Conservation (phyloP, 495 filamentous ascomycete genomes). For the Neurospora sp. region DNA sequence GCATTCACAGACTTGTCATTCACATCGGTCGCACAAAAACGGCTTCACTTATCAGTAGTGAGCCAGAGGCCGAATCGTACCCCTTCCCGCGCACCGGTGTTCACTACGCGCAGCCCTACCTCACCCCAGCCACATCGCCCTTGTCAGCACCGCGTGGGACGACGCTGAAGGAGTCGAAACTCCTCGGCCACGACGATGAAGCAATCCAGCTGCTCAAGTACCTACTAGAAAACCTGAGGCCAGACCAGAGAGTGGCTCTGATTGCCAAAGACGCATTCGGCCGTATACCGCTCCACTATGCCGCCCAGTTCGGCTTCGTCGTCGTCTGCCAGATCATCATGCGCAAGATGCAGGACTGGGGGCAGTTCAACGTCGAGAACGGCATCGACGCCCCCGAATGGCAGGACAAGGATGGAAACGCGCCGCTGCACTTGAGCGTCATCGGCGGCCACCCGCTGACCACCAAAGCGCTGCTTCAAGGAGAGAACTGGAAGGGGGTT, state of each 20-base stretch:
- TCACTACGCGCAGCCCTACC: constrained; percentile 51
- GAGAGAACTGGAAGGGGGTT: constrained; percentile 60
- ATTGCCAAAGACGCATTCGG: constrained; percentile 65
- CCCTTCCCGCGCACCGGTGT: constrained; percentile 35
- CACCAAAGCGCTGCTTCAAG: constrained; percentile 66
- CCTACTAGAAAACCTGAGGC: constrained; percentile 59
- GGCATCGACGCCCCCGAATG: constrained; percentile 78
- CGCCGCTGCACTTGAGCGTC: constrained; percentile 84
- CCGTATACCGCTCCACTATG: constrained; percentile 86
- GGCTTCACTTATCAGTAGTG: constrained; percentile 34
- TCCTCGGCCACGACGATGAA: constrained; percentile 60
- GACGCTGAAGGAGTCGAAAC: constrained; percentile 40
- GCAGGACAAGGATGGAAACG: constrained; percentile 89
- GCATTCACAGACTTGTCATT: constrained; percentile 84
- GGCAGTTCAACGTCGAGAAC: constrained; percentile 68
- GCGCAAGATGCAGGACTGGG: constrained; percentile 79
- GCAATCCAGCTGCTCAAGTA: constrained; percentile 64
- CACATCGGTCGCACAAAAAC: constrained; percentile 73
- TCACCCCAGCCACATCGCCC: constrained; percentile 61
- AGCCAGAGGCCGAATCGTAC: constrained; percentile 38
- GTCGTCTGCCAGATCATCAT: constrained; percentile 81
- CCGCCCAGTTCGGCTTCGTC: constrained; percentile 87
- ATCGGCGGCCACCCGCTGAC: constrained; percentile 84
- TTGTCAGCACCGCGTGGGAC: constrained; percentile 34
- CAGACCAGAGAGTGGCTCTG: constrained; percentile 58